Percentiles rank a stretch among this genome's conserved stretches.
These are phyloP conservation scores for Botryotinia globosa DNA, from an alignment of 2,329 filamentous ascomycete species.

Conservation along the genomic window DNA sequence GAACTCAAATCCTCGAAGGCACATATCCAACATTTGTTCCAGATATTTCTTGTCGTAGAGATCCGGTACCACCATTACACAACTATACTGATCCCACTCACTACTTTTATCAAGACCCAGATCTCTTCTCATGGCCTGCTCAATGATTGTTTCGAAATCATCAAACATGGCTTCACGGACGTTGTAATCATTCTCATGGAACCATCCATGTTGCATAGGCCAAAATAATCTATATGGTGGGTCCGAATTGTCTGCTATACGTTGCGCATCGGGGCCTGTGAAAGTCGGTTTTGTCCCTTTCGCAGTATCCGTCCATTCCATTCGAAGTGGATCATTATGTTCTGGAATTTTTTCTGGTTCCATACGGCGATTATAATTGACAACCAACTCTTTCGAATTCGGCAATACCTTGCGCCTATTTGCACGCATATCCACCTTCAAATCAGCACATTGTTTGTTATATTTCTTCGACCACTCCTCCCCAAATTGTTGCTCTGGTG, in stretches of 20 bases:
- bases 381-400: slow-evolving; percentile 94
- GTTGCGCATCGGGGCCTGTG: slow-evolving; percentile 71
- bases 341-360: slow-evolving; percentile 84
- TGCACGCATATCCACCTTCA: slow-evolving; percentile 85
- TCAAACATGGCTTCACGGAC: slow-evolving; percentile 78
- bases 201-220: slow-evolving; percentile 81
- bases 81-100: slow-evolving; percentile 87
- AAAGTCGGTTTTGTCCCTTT: slow-evolving; percentile 59
- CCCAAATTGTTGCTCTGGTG: slow-evolving; percentile 77
- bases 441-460: slow-evolving; percentile 76
- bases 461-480: slow-evolving; percentile 77
- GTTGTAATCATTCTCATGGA: slow-evolving; percentile 86
- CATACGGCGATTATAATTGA: slow-evolving; percentile 87
- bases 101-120: slow-evolving; percentile 73
- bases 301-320: slow-evolving; percentile 90
- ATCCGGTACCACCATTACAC: slow-evolving; percentile 95
- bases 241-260: slow-evolving; percentile 83
- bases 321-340: slow-evolving; percentile 89
- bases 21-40: slow-evolving; percentile 76
- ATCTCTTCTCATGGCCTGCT: slow-evolving; percentile 82
- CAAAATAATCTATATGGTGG: slow-evolving; percentile 91
- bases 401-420: slow-evolving; percentile 94
- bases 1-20: slow-evolving; percentile 88
- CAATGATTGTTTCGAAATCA: slow-evolving; percentile 83
- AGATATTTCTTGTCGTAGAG: slow-evolving; percentile 95